phyloP scores from a whole-genome alignment of 2,329 filamentous ascomycete species.

The Botryotinia globosa region DNA sequence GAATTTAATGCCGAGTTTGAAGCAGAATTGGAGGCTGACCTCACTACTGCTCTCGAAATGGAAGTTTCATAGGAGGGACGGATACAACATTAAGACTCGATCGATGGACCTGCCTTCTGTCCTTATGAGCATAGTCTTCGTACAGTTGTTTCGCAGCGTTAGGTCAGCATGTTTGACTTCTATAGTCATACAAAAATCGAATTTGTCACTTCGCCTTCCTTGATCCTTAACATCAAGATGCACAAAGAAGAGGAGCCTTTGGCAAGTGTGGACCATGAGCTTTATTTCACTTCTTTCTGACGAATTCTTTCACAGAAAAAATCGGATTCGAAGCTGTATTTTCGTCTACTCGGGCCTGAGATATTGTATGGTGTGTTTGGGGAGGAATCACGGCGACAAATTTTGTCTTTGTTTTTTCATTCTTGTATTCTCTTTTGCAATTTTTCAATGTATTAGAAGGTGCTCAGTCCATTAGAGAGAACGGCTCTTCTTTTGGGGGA shows the following conservation, averaged over 20 bases:
- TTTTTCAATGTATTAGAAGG: neutral
- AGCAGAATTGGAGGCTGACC: constrained; percentile 2
- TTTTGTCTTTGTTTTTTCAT: neutral
- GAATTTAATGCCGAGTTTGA: neutral
- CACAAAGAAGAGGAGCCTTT: neutral
- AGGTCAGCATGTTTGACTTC: neutral
- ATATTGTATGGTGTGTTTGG: neutral
- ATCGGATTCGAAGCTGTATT: neutral
- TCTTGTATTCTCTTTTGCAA: neutral
- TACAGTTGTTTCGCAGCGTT: neutral
- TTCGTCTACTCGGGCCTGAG: neutral
- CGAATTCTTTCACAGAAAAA: neutral
- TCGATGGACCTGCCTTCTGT: neutral
- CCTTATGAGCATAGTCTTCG: neutral
- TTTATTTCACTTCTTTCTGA: neutral
- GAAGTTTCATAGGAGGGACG: neutral
- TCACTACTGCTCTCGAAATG: neutral
- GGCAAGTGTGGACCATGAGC: neutral
- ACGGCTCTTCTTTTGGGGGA: neutral
- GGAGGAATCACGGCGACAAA: neutral
- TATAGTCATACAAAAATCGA: neutral
- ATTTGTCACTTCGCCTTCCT: neutral
- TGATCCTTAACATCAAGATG: neutral
- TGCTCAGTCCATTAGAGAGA: neutral
- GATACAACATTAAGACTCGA: neutral